These are phyloP conservation scores for Sechiopsis laciniata DNA, from an alignment of 306 rosid genomes.

Conservation along the genomic window DNA sequence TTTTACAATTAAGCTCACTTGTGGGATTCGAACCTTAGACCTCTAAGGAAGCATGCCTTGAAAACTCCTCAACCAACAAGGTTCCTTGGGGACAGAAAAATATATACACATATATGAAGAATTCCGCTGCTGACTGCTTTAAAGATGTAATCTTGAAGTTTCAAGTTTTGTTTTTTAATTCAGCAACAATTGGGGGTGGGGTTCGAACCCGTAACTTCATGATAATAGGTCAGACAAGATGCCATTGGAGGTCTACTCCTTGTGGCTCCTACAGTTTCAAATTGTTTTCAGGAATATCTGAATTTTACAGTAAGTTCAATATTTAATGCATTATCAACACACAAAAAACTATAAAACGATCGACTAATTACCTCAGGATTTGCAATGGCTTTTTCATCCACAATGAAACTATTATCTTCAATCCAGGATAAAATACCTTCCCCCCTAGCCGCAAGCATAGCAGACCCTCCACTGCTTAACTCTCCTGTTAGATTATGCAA, in stretches of 20 bases:
- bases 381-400: slow-evolving; percentile 46
- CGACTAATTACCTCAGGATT: slow-evolving; percentile 46
- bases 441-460: slow-evolving; percentile 60
- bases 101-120: neutral
- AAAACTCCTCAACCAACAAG: too few relatives aligned
- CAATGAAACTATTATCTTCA: slow-evolving; percentile 60
- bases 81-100: too few relatives aligned
- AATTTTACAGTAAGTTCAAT: neutral
- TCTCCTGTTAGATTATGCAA: slow-evolving; percentile 41
- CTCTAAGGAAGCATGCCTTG: too few relatives aligned
- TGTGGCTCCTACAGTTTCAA: too few relatives aligned
- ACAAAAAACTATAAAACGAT: neutral
- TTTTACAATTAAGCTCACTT: too few relatives aligned
- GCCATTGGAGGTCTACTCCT: too few relatives aligned
- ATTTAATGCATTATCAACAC: neutral
- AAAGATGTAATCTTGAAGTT: neutral
- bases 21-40: too few relatives aligned
- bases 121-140: neutral
- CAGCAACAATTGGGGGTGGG: too few relatives aligned
- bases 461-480: slow-evolving; percentile 47
- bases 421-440: slow-evolving; percentile 55
- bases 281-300: neutral
- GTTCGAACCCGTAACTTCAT: too few relatives aligned
- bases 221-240: too few relatives aligned
- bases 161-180: too few relatives aligned